Percentiles rank a stretch among this genome's conserved stretches.
phyloP scores from a whole-genome alignment of 306 rosid genomes.

The Pterocarpus macrocarpus region DNA sequence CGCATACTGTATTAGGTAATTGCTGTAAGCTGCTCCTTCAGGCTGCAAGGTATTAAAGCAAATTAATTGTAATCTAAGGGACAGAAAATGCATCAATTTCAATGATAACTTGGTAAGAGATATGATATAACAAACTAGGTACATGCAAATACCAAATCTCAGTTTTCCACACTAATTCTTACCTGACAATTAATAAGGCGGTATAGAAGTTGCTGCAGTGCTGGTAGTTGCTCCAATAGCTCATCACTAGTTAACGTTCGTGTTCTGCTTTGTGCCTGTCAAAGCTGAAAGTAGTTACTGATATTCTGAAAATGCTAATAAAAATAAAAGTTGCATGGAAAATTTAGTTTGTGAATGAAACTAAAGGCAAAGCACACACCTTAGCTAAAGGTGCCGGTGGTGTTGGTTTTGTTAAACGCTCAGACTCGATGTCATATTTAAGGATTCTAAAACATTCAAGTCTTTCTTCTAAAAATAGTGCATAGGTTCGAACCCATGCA shows the following conservation, averaged over 20 bases:
- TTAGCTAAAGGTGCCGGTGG: constrained; percentile 58
- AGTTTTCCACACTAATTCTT: constrained; percentile 32
- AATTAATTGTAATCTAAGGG: constrained; percentile 39
- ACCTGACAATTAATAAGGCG: constrained; percentile 87
- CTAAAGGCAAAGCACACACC: constrained; percentile 54
- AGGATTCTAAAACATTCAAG: constrained; percentile 81
- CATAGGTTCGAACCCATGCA: constrained; percentile 90
- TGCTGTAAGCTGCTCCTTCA: constrained; percentile 78
- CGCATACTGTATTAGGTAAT: constrained; percentile 92
- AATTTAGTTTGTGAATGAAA: not conserved
- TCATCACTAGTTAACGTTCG: constrained; percentile 58
- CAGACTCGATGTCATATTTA: constrained; percentile 82
- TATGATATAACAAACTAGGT: constrained; percentile 14
- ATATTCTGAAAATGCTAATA: constrained; percentile 29
- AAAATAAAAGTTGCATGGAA: not conserved
- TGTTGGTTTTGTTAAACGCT: constrained; percentile 69
- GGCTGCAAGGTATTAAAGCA: constrained; percentile 74
- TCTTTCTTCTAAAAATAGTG: constrained; percentile 84
- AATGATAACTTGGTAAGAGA: not conserved
- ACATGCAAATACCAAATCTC: constrained; percentile 35
- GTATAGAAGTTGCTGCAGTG: constrained; percentile 89
- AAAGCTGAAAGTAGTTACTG: constrained; percentile 40
- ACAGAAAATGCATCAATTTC: constrained; percentile 13
- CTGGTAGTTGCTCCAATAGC: constrained; percentile 85
- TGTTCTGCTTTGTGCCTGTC: constrained; percentile 76